Evolutionary conservation across 2,329 filamentous ascomycete genomes (phyloP).

Genomic region (Penicillium olsonii): DNA sequence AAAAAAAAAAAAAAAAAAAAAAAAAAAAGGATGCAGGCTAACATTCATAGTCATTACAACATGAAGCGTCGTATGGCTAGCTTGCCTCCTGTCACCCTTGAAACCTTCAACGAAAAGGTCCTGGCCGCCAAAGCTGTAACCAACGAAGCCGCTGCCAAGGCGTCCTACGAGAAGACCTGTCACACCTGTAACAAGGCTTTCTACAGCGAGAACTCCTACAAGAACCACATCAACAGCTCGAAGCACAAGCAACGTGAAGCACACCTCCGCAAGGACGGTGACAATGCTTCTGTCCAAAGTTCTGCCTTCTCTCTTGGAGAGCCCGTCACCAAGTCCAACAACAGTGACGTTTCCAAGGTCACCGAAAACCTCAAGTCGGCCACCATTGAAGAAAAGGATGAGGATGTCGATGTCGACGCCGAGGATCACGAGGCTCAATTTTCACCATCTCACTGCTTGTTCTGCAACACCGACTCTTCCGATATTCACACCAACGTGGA

Average conservation of each 20-base stretch:
- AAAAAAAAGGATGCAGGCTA: conserved; percentile 1
- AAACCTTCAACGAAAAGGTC: conserved; percentile 94
- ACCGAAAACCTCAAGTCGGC: conserved; percentile 75
- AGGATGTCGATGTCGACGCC: conserved; percentile 50
- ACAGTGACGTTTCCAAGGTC: conserved; percentile 74
- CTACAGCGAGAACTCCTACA: conserved; percentile 93
- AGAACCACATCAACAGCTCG: conserved; percentile 86
- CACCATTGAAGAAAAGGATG: conserved; percentile 47
- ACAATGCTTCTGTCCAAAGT: conserved; percentile 79
- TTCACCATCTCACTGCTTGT: conserved; percentile 68
- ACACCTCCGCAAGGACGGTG: conserved; percentile 47
- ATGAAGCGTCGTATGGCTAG: conserved; percentile 91
- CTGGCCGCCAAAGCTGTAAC: conserved; percentile 84
- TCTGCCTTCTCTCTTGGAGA: conserved; percentile 90
- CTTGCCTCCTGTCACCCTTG: conserved; percentile 84
- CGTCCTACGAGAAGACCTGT: conserved; percentile 83
- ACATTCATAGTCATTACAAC: conserved; percentile 74
- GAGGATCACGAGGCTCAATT: conserved; percentile 42
- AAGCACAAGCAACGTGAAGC: conserved; percentile 78
- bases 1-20: not conserved
- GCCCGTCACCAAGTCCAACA: conserved; percentile 61
- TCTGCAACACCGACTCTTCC: conserved; percentile 86
- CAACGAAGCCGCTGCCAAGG: conserved; percentile 81
- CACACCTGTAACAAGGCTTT: conserved; percentile 85
- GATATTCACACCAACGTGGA: conserved; percentile 72